Conservation (phyloP, 2,329 filamentous ascomycete genomes). For the Xylariaceae sp. region DNA sequence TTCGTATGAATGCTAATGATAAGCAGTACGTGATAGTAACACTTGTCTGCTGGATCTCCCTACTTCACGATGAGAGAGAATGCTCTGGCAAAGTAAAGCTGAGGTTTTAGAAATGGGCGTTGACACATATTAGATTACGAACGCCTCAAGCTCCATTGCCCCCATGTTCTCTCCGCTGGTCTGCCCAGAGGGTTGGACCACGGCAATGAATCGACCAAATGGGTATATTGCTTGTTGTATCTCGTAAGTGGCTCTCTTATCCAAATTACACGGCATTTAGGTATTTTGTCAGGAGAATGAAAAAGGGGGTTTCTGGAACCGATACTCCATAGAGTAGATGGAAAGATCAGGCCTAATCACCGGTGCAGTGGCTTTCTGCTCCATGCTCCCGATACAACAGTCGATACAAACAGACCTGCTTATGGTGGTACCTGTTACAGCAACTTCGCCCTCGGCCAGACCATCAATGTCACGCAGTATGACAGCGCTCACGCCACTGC, state of each 20-base stretch:
- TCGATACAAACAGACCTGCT: constrained; percentile 21
- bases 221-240: constrained; percentile 29
- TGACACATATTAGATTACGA: constrained; percentile 13
- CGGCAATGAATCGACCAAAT: constrained; percentile 14
- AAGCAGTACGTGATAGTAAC: constrained; percentile 12
- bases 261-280: no score
- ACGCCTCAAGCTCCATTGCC: constrained; percentile 24
- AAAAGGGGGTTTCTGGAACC: background rate
- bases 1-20: constrained; percentile 6
- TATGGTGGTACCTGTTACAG: constrained; percentile 29
- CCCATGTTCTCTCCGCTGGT: constrained; percentile 25
- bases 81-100: background rate
- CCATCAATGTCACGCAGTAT: constrained; percentile 17
- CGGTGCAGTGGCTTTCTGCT: constrained; percentile 19
- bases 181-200: constrained; percentile 20
- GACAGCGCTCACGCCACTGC: constrained; percentile 18
- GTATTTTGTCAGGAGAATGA: background rate
- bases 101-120: background rate
- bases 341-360: no score
- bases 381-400: constrained; percentile 11
- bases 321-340: background rate
- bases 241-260: constrained; percentile 18
- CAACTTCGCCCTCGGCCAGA: constrained; percentile 15
- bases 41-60: background rate
- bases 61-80: background rate